Base-by-base conservation (phyloP, 2,329 filamentous ascomycete genomes). In the Stylonectria norvegica region DNA sequence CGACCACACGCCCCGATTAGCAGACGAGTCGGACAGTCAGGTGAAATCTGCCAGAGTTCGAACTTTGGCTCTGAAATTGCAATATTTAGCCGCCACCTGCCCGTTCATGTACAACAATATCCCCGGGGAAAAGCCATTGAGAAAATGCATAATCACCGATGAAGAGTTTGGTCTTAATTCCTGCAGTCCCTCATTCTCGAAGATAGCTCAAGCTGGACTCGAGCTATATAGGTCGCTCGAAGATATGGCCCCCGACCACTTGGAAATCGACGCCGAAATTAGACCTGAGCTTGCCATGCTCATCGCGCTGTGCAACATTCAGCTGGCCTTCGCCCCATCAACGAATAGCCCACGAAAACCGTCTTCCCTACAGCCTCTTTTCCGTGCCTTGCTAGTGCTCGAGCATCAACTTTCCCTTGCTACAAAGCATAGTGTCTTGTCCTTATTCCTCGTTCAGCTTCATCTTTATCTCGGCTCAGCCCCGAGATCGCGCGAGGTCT, bases 381-480 rank as follows among this genome's bases (percentile, higher is more conserved):
- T 79, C 1, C 73, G 72, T 32, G 76, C 75, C 0, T 58, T 72
- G 2, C 42, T 71, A 1, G 56, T 79, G 4, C 64, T 80, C 1
- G 73, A 79, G 20, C 62, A 68, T 10, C 74, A 77, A 42, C 62
- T 73, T 5, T 57, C 57, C n/a, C 54, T 60, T 35, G 67, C 65
- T 0, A 69, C 73, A 0, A 68, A 69, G 29, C 69, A 78, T 31
- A 66, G 66, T 34, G 61, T 69, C 1, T 60, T 76, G 3, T 68
- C 70, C 3, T 61, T 81, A 4, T 46, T 80, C 0, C 62, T 81
- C 0, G 64, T 75, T 2, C 73, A 75, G 39, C 53, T 79, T 3
- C 74, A 77, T 36, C 60, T 78, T 8, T 57, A 71, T 4, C 60
- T 79, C 5, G 76, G 76, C 6, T 75, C 72, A 10, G 67, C 67